A percentile compares a stretch with the other conserved stretches of the same genome.
Evolutionary conservation across 768 basidiomycete genomes (phyloP).

Genomic region (Kwoniella europaea): DNA sequence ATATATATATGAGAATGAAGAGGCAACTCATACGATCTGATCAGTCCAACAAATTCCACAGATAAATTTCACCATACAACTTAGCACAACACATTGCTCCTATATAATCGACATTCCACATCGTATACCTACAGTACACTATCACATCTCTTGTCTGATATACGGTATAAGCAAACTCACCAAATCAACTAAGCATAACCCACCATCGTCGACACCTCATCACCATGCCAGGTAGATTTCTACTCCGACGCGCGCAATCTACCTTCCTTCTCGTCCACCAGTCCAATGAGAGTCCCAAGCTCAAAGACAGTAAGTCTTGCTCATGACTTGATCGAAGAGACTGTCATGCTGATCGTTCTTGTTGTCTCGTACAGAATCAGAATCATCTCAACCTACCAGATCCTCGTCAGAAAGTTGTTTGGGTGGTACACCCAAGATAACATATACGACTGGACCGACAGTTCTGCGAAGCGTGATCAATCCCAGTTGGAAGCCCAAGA

Average conservation of each 20-base stretch:
- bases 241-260: conserved; percentile 1
- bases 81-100: no score
- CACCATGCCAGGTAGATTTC: conserved; percentile 8
- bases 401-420: conserved; percentile 1
- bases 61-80: no score
- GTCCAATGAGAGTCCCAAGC: background rate
- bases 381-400: background rate
- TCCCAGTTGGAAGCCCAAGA: background rate
- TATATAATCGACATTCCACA: no score
- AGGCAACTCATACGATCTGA: no score
- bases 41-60: no score
- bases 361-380: background rate
- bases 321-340: background rate
- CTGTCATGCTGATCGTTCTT: background rate
- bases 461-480: conserved; percentile 10
- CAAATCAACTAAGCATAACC: no score
- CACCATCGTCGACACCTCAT: background rate
- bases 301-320: background rate
- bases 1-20: no score
- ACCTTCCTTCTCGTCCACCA: background rate
- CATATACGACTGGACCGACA: conserved; percentile 13
- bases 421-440: background rate
- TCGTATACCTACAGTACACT: no score
- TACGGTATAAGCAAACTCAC: no score
- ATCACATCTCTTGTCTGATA: no score